phyloP scores from a whole-genome alignment of 1,284 basidiomycete species.

The Trichosporon faecale region DNA sequence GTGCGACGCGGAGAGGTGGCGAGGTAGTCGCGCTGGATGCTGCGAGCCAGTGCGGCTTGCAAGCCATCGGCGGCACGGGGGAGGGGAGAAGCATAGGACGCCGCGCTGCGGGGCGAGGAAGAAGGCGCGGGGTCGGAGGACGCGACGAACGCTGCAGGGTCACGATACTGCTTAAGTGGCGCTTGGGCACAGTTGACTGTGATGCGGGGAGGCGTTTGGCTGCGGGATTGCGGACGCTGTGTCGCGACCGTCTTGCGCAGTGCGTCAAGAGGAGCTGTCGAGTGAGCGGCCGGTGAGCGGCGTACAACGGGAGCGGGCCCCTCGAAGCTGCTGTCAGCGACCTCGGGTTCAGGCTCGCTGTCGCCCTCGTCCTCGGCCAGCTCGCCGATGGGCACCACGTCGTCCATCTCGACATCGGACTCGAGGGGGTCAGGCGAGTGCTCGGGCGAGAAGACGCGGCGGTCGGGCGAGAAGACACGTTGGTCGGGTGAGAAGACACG shows the following conservation, averaged over 20 bases:
- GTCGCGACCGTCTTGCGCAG: neutral
- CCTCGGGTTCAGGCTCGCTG: neutral
- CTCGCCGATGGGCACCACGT: neutral
- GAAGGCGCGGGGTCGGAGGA: neutral
- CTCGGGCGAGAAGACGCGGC: neutral
- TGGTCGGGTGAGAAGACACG: neutral
- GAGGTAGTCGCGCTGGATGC: slow-evolving; percentile 1
- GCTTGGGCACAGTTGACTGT: neutral
- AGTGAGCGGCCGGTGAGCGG: neutral
- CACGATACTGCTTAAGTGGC: neutral
- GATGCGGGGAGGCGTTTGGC: neutral
- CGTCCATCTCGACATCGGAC: slow-evolving; percentile 5
- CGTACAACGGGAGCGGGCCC: neutral
- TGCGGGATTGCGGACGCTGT: neutral
- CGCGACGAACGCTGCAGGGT: neutral
- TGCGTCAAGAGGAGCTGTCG: no score
- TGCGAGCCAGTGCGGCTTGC: neutral
- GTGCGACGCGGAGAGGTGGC: neutral
- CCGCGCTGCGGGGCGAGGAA: neutral
- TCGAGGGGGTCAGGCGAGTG: neutral
- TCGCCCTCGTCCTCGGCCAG: neutral
- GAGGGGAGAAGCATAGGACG: neutral
- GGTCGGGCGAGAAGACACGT: neutral
- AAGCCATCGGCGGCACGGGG: neutral
- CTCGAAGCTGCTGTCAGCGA: neutral